Evolutionary conservation across 1,139 yeast genomes (phyloP), one percentile per base, ranked within the genome.

Genomic region (Yamadazyma membranifaciens): DNA sequence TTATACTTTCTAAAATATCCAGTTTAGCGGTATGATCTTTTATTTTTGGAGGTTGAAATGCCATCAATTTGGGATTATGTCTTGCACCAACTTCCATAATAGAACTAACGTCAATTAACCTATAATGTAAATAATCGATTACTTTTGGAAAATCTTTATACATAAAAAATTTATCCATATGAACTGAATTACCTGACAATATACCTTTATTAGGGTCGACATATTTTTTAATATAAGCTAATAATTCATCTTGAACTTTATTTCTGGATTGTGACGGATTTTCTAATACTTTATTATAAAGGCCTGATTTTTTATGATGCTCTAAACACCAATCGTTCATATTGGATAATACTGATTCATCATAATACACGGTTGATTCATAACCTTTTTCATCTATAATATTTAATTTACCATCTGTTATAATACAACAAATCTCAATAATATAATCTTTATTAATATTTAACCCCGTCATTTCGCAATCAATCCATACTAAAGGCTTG

Each of bases 171-270:
- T 89, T 78, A 60, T 94, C 99, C 82, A 88, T 85, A 60, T 94
- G 97, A 20, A 94, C 81, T 0, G 95, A 78, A 55, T 91, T 92
- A 1, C 99, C 99, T 0, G 96, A 96, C 45, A 94, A 64, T 0
- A 92, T 63, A 1, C 87, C 96, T 4, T 60, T 56, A 6, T 77
- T 69, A 13, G 68, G 63, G n/a, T 67, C 71, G 10, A 87, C 70
- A 51, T 73, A 77, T 46, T 67, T 67, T 48, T 72, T 61, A 36
- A 94, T 66, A 57, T 87, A 92, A 4, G 57, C 68, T 40, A 83
- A 59, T 39, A 94, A 63, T 47, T 83, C 91, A 0, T 50, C 42
- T 49, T 88, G 84, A 1, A 87, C 97, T 34, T 75, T 68, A 14
- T 62, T 67, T 36, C 79, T 60, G 0, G 87, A 75, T 51, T 78